Percentiles rank a stretch among this genome's conserved stretches.
Evolutionary conservation across 1,284 basidiomycete genomes (phyloP).

Genomic region (Puccinia horiana): DNA sequence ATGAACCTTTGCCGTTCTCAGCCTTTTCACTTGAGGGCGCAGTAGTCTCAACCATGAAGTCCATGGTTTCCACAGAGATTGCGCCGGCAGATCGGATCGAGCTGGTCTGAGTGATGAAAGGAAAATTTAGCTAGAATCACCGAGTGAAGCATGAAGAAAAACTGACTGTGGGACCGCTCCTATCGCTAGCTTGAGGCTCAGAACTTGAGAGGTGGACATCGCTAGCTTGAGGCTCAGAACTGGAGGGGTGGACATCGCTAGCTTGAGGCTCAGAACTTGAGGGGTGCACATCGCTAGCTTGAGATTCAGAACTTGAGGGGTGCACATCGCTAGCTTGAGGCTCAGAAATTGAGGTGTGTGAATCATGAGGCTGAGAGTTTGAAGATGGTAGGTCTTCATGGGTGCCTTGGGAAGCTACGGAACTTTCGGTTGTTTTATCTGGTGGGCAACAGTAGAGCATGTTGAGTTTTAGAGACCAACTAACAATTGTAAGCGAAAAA

Average conservation of each 20-base stretch:
- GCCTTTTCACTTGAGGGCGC: neutral
- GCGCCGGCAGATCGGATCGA: neutral
- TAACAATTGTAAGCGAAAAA: neutral
- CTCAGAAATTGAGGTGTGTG: neutral
- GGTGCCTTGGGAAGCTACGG: neutral
- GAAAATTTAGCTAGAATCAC: neutral
- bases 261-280: neutral
- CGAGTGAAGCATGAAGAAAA: neutral
- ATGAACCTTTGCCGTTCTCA: neutral
- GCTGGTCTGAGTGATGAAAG: neutral
- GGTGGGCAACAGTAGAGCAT: neutral
- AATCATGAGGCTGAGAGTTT: neutral
- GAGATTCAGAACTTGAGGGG: neutral
- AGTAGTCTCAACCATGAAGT: neutral
- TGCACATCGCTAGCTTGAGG: neutral
- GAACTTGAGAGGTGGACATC: neutral
- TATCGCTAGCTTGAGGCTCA: neutral
- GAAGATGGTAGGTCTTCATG: neutral
- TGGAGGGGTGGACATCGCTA: neutral
- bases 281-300: neutral
- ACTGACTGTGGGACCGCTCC: neutral
- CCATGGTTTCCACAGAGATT: neutral
- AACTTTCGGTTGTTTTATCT: neutral
- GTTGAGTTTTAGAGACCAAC: neutral
- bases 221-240: neutral